Evolutionary conservation across 441 rosid species (phyloP).

Genomic region (Erodium chrysanthum): DNA sequence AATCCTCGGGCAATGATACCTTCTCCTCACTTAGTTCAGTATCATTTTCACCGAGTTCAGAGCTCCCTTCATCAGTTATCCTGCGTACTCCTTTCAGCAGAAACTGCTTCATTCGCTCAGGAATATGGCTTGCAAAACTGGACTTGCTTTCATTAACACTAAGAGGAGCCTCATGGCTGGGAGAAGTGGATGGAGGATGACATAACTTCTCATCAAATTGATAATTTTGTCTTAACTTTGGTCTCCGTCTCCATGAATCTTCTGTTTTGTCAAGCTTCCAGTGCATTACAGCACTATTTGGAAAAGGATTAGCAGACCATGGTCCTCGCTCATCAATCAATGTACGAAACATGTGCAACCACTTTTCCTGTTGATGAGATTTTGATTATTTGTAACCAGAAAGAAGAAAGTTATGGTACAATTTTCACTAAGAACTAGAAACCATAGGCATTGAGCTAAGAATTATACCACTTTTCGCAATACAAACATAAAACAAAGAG

Average conservation of each 20-base stretch:
- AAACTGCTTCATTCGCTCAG: constrained; percentile 96
- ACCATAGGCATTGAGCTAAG: not conserved
- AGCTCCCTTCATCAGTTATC: constrained; percentile 78
- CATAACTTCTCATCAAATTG: constrained; percentile 85
- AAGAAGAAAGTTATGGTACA: constrained; percentile 13
- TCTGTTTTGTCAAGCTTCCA: constrained; percentile 99
- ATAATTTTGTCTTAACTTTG: constrained; percentile 81
- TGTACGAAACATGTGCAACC: constrained; percentile 93
- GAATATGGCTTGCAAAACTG: constrained; percentile 72
- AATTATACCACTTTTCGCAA: not conserved
- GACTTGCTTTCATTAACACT: constrained; percentile 45
- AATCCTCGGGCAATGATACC: constrained; percentile 36
- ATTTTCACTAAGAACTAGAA: constrained; percentile 10
- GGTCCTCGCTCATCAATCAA: constrained; percentile 98
- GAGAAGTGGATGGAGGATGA: constrained; percentile 47
- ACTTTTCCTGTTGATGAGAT: constrained; percentile 56
- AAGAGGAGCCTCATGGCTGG: constrained; percentile 38
- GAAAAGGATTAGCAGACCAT: constrained; percentile 97
- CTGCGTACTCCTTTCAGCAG: constrained; percentile 75
- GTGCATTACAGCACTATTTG: constrained; percentile 52
- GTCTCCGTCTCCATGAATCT: constrained; percentile 95
- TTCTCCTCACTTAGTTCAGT: constrained; percentile 40
- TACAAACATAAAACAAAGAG: constrained; percentile 4
- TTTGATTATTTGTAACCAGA: constrained; percentile 12
- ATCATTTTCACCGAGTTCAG: constrained; percentile 59